Percentiles rank a stretch among this genome's conserved stretches.
These are phyloP conservation scores for Aspergillus brunneoviolaceus DNA, from an alignment of 2,329 filamentous ascomycete genomes.

Conservation along the genomic window DNA sequence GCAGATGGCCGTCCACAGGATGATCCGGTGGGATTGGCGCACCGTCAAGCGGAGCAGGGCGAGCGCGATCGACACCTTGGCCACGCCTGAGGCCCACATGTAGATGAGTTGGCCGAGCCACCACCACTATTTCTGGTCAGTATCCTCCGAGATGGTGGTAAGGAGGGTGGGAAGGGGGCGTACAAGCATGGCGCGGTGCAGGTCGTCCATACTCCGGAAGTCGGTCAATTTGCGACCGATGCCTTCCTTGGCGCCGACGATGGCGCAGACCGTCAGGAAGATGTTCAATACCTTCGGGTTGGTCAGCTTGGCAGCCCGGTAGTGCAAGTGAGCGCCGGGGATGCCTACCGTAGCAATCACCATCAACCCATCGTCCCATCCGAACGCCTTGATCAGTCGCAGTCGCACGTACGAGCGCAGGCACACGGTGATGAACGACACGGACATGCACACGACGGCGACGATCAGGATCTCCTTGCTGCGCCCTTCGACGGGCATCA, in stretches of 20 bases:
- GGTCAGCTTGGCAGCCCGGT: not conserved
- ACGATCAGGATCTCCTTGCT: conserved; percentile 28
- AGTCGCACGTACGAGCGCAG: conserved; percentile 34
- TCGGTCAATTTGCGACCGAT: conserved; percentile 23
- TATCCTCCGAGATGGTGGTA: not conserved
- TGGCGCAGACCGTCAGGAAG: conserved; percentile 30
- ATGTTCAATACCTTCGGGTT: conserved; percentile 27
- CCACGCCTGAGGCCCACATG: conserved; percentile 42
- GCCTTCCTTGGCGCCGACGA: conserved; percentile 29
- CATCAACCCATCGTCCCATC: conserved; percentile 37
- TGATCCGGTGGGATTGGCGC: conserved; percentile 42
- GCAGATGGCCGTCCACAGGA: conserved; percentile 45
- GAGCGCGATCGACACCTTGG: conserved; percentile 51
- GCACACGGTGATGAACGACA: conserved; percentile 27
- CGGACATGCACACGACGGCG: conserved; percentile 24
- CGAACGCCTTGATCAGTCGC: conserved; percentile 30
- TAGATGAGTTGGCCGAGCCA: conserved; percentile 54
- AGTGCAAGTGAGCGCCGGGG: no score
- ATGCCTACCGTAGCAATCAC: conserved; percentile 31
- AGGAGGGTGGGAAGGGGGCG: not conserved
- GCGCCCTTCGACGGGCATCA: conserved; percentile 24
- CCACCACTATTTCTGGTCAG: conserved; percentile 33
- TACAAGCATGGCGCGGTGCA: conserved; percentile 9
- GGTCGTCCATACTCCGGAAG: conserved; percentile 1
- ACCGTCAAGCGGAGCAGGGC: conserved; percentile 51